These are phyloP conservation scores for Epichloe typhina DNA, from an alignment of 2,329 filamentous ascomycete genomes.

Conservation along the genomic window DNA sequence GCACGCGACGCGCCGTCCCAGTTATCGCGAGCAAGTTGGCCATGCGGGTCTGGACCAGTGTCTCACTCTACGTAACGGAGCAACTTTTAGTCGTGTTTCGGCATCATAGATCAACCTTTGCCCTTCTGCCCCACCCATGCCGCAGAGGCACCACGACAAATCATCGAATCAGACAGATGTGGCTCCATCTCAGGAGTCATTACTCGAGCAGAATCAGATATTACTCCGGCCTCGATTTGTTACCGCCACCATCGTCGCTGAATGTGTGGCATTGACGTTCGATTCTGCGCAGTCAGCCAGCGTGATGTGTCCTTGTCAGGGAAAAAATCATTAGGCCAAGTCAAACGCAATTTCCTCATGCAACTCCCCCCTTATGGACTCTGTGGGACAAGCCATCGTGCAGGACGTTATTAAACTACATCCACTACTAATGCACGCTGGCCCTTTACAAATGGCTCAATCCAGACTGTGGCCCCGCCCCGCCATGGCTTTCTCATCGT, in stretches of 20 bases:
- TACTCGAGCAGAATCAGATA: too few relatives aligned
- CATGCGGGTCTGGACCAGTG: not conserved
- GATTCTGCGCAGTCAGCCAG: too few relatives aligned
- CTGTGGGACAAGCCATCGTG: conserved; percentile 1
- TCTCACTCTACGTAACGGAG: not conserved
- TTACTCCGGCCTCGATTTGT: too few relatives aligned
- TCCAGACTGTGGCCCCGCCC: conserved; percentile 7
- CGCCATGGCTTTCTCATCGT: not conserved
- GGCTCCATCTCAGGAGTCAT: too few relatives aligned
- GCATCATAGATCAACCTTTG: too few relatives aligned
- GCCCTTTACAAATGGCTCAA: conserved; percentile 7
- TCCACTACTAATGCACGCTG: conserved; percentile 4
- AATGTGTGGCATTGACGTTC: too few relatives aligned
- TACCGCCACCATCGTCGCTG: too few relatives aligned
- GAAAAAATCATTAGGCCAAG: not conserved
- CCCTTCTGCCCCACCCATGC: too few relatives aligned
- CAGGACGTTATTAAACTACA: conserved; percentile 9
- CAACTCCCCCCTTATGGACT: not conserved
- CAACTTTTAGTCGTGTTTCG: not conserved
- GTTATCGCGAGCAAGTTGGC: not conserved
- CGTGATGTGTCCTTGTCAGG: too few relatives aligned
- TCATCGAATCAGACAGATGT: too few relatives aligned
- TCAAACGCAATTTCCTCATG: conserved; percentile 4
- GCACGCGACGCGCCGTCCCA: not conserved
- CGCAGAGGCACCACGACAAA: too few relatives aligned